Evolutionary conservation across 805 yeast species (phyloP).

Genomic region (Blastobotrys attinorum): DNA sequence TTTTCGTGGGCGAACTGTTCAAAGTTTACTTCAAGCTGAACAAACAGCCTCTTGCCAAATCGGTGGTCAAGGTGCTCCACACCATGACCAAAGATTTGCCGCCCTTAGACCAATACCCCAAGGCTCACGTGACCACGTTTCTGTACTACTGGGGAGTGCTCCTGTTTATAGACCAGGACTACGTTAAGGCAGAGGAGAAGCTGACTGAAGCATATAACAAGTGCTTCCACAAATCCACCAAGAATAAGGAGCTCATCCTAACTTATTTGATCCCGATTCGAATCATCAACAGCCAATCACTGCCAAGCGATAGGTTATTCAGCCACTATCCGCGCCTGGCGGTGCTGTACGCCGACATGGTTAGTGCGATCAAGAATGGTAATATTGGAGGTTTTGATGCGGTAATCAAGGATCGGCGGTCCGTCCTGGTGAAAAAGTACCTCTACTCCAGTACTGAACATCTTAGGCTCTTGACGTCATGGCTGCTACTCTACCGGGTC

Average conservation of each 20-base stretch:
- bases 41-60: constrained; percentile 65
- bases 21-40: constrained; percentile 58
- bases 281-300: constrained; percentile 34
- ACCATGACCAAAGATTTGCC: constrained; percentile 50
- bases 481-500: constrained; percentile 41
- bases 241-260: constrained; percentile 41
- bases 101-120: constrained; percentile 34
- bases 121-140: constrained; percentile 50
- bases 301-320: constrained; percentile 38
- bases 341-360: constrained; percentile 39
- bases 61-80: constrained; percentile 60
- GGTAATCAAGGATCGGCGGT: constrained; percentile 38
- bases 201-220: constrained; percentile 42
- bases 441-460: constrained; percentile 53
- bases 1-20: constrained; percentile 62
- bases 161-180: constrained; percentile 58
- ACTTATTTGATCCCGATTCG: constrained; percentile 57
- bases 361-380: constrained; percentile 45
- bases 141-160: constrained; percentile 64
- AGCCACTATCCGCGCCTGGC: constrained; percentile 35
- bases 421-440: constrained; percentile 46
- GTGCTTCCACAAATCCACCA: constrained; percentile 25
- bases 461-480: constrained; percentile 42
- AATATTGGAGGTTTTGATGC: constrained; percentile 45
- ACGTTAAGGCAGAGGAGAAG: constrained; percentile 41